These are phyloP conservation scores for Boletus edulis DNA, from an alignment of 768 basidiomycete genomes.

Conservation along the genomic window DNA sequence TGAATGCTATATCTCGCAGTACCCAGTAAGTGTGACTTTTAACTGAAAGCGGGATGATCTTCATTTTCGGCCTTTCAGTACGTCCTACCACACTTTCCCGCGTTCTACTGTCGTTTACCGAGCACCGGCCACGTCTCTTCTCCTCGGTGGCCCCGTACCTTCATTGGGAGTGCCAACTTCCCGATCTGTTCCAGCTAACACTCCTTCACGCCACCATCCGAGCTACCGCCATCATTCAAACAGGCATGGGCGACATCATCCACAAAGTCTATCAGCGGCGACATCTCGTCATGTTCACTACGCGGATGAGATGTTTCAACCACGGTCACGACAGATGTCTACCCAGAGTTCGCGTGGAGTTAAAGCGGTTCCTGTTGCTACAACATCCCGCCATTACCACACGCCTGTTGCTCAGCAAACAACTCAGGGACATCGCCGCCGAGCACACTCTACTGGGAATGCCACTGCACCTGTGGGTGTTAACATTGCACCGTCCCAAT, in stretches of 20 bases:
- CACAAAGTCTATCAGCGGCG: constrained; percentile 12
- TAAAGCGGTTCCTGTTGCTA: neutral
- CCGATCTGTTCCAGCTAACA: neutral
- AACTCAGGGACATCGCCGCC: constrained; percentile 15
- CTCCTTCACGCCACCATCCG: constrained; percentile 7
- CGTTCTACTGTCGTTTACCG: constrained; percentile 14
- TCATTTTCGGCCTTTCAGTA: constrained; percentile 16
- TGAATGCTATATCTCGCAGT: constrained; percentile 11
- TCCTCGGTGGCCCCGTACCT: neutral
- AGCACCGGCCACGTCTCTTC: neutral
- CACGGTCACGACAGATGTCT: constrained; percentile 10
- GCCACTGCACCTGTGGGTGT: neutral
- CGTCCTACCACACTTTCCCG: constrained; percentile 28
- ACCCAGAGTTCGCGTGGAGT: constrained; percentile 3
- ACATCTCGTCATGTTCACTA: constrained; percentile 28
- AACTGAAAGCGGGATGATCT: constrained; percentile 4
- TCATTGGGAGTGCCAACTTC: constrained; percentile 3
- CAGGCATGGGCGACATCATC: constrained; percentile 1
- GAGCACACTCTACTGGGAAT: constrained; percentile 20
- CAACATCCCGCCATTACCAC: neutral
- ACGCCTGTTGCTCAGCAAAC: constrained; percentile 5
- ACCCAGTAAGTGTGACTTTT: constrained; percentile 24
- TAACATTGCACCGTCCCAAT: constrained; percentile 4
- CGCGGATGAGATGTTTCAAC: constrained; percentile 9
- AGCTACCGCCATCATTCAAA: neutral